Evolutionary conservation across 371 early-diverging fungal species (phyloP), one percentile per base, ranked within the genome.

Genomic region (Mycotypha africana): DNA sequence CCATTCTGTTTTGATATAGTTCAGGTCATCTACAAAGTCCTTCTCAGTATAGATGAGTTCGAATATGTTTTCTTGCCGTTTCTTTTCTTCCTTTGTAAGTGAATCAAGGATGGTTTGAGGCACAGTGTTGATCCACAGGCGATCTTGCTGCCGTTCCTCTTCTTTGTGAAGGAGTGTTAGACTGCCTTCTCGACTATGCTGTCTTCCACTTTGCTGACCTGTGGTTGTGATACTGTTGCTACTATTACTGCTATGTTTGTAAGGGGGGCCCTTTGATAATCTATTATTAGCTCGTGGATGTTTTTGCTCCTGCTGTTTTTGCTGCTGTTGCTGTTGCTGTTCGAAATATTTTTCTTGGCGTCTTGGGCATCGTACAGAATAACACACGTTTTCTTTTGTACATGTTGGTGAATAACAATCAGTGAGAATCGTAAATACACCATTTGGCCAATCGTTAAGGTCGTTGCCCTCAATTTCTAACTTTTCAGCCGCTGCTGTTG

Each of bases 41-140:
- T 80, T 80, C 58, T 93, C 94, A 4, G 88, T 90, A 41, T 88
- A 78, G 26, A 95, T 85, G 36, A 93, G 49, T 65, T 95, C 95
- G 54, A 81, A 94, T 43, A 95, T 88, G 34, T 82, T 82, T 56
- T 95, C 93, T 57, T 95, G 95, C 0, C 95, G 79, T 52, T 82
- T 86, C 47, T 76, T 77, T 61, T 95, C 95, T 31, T 76, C 54
- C 12, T 74, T 62, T 7, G 83, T 79, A 1, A 89, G 67, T 0
- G 73, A 70, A 21, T 81, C 77, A 3, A 77, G 54, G 12, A 93
- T 60, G 11, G 79, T 77, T 49, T 76, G 74, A 4, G 89, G 79
- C 17, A 77, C 81, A 6, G 75, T 70, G 9, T 72, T 69, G 26
- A 74, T 68, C 81, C 81, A 81, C 26, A 81, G 53, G 22, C 74